A percentile compares a stretch with the other conserved stretches of the same genome.
These are phyloP conservation scores for Rhinocladiella similis DNA, from an alignment of 2,329 filamentous ascomycete genomes.

Conservation along the genomic window DNA sequence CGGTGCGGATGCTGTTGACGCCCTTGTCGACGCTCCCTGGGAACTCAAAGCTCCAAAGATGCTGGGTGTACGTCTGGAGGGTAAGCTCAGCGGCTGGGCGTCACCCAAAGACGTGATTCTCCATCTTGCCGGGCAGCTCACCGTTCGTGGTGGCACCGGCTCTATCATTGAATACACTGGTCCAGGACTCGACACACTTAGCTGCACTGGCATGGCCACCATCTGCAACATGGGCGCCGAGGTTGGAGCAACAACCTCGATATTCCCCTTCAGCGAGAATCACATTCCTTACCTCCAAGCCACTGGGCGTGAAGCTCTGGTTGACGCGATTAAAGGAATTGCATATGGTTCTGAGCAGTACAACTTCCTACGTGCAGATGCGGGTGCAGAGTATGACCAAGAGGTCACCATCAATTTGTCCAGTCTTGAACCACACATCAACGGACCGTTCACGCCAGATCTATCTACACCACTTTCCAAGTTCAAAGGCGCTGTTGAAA, in stretches of 20 bases:
- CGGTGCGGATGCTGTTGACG: conserved; percentile 95
- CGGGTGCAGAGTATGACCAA: conserved; percentile 83
- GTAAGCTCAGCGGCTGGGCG: conserved; percentile 84
- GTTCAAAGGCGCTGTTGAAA: conserved; percentile 80
- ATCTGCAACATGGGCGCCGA: conserved; percentile 83
- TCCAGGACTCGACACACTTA: conserved; percentile 83
- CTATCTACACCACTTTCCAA: conserved; percentile 87
- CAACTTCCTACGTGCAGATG: conserved; percentile 74
- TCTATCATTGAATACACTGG: conserved; percentile 95
- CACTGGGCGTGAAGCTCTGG: conserved; percentile 74
- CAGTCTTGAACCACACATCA: conserved; percentile 90
- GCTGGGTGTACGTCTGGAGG: conserved; percentile 79
- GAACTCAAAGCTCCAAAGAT: conserved; percentile 94
- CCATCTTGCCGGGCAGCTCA: conserved; percentile 82
- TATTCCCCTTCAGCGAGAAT: conserved; percentile 87
- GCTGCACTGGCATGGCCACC: conserved; percentile 90
- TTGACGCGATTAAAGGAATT: conserved; percentile 64
- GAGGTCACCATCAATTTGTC: conserved; percentile 88
- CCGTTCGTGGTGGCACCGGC: conserved; percentile 90
- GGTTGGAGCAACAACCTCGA: conserved; percentile 91
- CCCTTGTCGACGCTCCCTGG: conserved; percentile 94
- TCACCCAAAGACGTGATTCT: conserved; percentile 96
- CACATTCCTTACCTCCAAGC: conserved; percentile 84
- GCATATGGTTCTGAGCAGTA: conserved; percentile 57
- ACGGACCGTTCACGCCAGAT: conserved; percentile 95